phyloP scores from a whole-genome alignment of 768 basidiomycete species.

The Kwoniella sp. region DNA sequence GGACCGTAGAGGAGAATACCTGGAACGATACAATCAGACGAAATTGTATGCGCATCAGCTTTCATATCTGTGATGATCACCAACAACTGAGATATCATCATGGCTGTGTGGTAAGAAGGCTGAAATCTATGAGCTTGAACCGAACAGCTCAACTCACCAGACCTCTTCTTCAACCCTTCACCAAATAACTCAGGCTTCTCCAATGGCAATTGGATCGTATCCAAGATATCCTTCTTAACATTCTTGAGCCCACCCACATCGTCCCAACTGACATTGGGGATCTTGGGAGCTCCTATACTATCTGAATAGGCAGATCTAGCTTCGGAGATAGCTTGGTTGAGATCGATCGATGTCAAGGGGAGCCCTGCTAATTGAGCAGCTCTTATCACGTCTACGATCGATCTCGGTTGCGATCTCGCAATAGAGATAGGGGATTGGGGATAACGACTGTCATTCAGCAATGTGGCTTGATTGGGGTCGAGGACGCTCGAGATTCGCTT shows the following conservation, averaged over 20 bases:
- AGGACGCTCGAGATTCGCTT: constrained; percentile 23
- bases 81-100: too few species aligned
- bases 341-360: constrained; percentile 63
- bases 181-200: constrained; percentile 88
- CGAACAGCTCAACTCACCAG: constrained; percentile 72
- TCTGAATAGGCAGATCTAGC: constrained; percentile 80
- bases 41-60: too few species aligned
- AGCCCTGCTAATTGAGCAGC: constrained; percentile 55
- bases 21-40: constrained; percentile 56
- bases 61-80: too few species aligned
- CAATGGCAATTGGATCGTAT: constrained; percentile 90
- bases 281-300: constrained; percentile 94
- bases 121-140: too few species aligned
- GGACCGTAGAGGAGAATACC: constrained; percentile 92
- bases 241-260: constrained; percentile 88
- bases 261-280: constrained; percentile 94
- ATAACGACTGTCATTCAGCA: too few species aligned
- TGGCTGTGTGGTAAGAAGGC: too few species aligned
- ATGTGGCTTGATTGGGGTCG: too few species aligned
- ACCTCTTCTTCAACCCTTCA: constrained; percentile 90
- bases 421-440: neutral
- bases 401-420: neutral
- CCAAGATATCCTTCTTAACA: constrained; percentile 89
- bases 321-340: constrained; percentile 70
- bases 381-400: neutral